Evolutionary conservation across 768 basidiomycete genomes (phyloP).

Genomic region (Auricularia heimuer): DNA sequence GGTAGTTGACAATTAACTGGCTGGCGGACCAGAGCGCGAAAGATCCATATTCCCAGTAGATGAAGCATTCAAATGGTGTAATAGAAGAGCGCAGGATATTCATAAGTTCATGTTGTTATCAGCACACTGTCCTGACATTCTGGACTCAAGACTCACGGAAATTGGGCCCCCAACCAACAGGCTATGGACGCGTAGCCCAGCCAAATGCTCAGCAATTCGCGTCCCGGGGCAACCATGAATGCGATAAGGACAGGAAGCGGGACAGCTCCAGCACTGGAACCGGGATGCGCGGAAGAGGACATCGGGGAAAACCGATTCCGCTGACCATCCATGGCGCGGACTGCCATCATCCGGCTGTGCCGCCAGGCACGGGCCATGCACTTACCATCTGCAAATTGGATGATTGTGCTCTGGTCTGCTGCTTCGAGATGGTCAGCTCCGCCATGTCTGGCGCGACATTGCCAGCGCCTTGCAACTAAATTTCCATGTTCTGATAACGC

Average conservation of each 20-base stretch:
- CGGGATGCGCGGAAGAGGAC: not conserved
- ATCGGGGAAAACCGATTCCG: too few relatives aligned
- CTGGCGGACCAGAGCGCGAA: constrained; percentile 27
- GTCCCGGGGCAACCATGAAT: not conserved
- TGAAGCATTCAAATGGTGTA: not conserved
- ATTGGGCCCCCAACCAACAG: constrained; percentile 81
- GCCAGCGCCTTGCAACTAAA: too few relatives aligned
- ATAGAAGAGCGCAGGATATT: not conserved
- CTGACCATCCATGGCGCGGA: too few relatives aligned
- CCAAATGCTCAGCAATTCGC: not conserved
- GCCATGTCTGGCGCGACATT: too few relatives aligned
- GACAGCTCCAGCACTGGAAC: not conserved
- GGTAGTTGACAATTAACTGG: constrained; percentile 74
- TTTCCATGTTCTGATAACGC: too few relatives aligned
- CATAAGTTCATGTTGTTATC: not conserved
- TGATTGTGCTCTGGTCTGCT: too few relatives aligned
- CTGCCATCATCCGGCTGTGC: too few relatives aligned
- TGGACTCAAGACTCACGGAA: constrained; percentile 52
- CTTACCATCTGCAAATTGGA: too few relatives aligned
- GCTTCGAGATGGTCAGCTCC: too few relatives aligned
- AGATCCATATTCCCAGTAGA: constrained; percentile 1
- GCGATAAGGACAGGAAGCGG: not conserved
- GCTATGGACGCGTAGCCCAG: constrained; percentile 63
- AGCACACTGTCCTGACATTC: not conserved
- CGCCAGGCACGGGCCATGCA: too few relatives aligned